Evolutionary conservation across 345 rosid genomes (phyloP), one percentile per base, ranked within the genome.

Genomic region (Chamaenerion angustifolium): DNA sequence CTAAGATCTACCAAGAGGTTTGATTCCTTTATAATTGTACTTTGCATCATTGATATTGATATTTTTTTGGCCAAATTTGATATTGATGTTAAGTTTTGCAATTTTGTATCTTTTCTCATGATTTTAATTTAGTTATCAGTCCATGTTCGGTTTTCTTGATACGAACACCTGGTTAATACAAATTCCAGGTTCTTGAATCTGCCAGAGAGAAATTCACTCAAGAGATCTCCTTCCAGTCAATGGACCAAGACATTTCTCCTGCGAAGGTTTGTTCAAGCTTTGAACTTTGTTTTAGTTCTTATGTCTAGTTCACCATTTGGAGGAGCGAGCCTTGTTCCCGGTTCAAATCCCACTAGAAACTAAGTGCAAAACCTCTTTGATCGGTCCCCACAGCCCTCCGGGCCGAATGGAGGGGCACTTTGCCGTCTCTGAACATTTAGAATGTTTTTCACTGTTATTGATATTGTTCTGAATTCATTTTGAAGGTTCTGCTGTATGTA

Each of bases 231-330:
- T 71, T 68, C 56, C 83, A 71, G 52, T 75, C 90, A 54, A 81
- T 79, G 73, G 96, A 83, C 70, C 58, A 67, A 57, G 85, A 88
- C 56, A 74, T 83, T 60, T 77, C 94, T 56, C 76, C 81, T 52
- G 88, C 96, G 44, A 83, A 77, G 88, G 96, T 81, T 64, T 60
- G 12, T 17, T 41, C 27, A 23, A 23, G 27, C 5, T 23, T 23
- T 31, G 37, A 31, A 31, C 8, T 31, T 31, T 31, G 37, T 3
- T 31, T 3, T 31, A 31, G 37, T 31, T 31, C 37, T 31, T 31
- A 31, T 31, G 8, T 31, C 8, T 31, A 31, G 37, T 31, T 31
- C 37, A 31, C 37, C 37, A 31, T 5, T 4, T 31, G 37, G 5
- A 31, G 37, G 37, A 31, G 37, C 10, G 37, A 8, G 37, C 7